Evolutionary conservation across 2,329 filamentous ascomycete genomes (phyloP), one percentile per base, ranked within the genome.

Genomic region (Alternaria solani): DNA sequence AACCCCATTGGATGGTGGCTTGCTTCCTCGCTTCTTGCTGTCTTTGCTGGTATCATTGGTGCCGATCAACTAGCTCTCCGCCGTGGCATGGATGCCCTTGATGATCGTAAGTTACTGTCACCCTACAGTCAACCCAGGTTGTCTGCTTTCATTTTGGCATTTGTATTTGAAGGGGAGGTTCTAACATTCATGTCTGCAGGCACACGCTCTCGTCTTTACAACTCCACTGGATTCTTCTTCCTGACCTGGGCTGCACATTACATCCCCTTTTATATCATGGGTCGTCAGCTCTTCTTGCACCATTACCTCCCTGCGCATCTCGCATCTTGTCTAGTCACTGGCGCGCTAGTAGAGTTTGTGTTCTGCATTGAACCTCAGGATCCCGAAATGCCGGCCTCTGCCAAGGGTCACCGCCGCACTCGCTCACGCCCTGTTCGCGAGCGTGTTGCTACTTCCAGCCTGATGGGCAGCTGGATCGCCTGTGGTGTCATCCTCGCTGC

Each of bases 221-320:
- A 98, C 85, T 97, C 93, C 55, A 98, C 95, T 0, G 95, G 95
- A 25, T 99, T 99, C 87, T 96, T 99, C 84, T 98, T 97, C 88
- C 87, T 99, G 58, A 93, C 93, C 57, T 99, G 95, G 95, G 93
- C 92, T 14, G 94, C 93, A 2, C 95, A 99, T 79, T 99, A 97
- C 84, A 88, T 97, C 79, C 94, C 94, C 53, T 99, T 99, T 85
- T 99, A 89, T 83, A 88, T 97, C 65, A 99, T 99, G 94, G 94
- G 94, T 58, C 93, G 94, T 71, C 94, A 99, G 79, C 89, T 97
- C 66, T 99, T 99, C 88, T 81, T 99, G 69, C 95, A 99, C 80
- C 95, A 99, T 81, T 99, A 99, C 77, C 87, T 99, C 4, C 95
- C 95, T 0, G 93, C 95, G 1, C 95, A 99, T 76, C 85, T 99